These are phyloP conservation scores for Breviolum minutum DNA, from an alignment of 73 alveolate species.

Conservation along the genomic window DNA sequence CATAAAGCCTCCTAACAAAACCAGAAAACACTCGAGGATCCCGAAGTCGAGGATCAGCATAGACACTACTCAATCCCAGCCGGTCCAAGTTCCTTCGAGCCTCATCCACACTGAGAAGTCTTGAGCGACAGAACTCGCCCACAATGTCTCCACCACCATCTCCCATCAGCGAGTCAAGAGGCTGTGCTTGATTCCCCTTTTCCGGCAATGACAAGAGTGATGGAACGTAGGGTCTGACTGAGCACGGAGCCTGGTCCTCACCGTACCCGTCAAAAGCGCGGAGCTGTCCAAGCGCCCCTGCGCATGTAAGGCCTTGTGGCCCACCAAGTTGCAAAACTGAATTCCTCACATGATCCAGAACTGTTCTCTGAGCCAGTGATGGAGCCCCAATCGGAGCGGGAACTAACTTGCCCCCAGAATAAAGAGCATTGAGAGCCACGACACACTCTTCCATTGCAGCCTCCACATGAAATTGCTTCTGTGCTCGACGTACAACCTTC, in stretches of 20 bases:
- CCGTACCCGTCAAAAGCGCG: constrained; percentile 17
- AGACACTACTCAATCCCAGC: neutral
- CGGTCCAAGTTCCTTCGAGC: neutral
- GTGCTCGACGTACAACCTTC: neutral
- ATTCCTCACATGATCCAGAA: neutral
- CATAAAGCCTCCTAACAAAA: neutral
- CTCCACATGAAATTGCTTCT: neutral
- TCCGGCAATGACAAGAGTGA: neutral
- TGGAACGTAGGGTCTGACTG: neutral
- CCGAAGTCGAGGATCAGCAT: neutral
- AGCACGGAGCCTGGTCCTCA: neutral
- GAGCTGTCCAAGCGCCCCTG: constrained; percentile 31
- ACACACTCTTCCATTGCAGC: neutral
- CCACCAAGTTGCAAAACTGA: neutral
- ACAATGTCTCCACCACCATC: neutral
- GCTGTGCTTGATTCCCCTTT: neutral
- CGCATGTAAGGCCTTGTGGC: neutral
- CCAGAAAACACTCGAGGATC: neutral
- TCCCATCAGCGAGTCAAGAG: neutral
- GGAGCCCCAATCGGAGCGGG: neutral
- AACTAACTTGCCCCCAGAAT: neutral
- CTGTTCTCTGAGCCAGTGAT: neutral
- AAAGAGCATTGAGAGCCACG: neutral
- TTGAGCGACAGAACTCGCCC: neutral
- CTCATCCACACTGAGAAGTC: neutral